A percentile compares a stretch with the other conserved stretches of the same genome.
phyloP scores from a whole-genome alignment of 768 basidiomycete species.

The Gloeophyllum trabeum region DNA sequence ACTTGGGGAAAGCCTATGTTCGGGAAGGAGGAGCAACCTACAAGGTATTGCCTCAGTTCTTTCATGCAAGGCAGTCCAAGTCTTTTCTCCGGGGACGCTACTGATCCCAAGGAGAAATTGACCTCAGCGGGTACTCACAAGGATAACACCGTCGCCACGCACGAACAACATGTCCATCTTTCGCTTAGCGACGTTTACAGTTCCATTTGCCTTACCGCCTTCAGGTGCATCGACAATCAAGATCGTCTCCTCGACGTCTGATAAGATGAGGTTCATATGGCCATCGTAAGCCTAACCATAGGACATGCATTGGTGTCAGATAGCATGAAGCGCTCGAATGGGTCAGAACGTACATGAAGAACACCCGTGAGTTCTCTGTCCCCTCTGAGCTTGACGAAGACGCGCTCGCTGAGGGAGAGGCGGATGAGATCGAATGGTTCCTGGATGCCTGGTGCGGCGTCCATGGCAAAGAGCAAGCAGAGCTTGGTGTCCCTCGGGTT shows the following conservation, averaged over 20 bases:
- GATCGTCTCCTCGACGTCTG: conserved; percentile 95
- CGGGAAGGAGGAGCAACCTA: no score
- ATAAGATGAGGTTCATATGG: conserved; percentile 99
- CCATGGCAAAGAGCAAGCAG: no score
- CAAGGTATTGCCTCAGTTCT: no score
- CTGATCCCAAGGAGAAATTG: no score
- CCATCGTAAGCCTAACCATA: conserved; percentile 99
- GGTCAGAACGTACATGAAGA: conserved; percentile 60
- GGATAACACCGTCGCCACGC: conserved; percentile 91
- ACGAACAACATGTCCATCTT: conserved; percentile 98
- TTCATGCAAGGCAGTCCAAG: no score
- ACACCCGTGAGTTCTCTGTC: conserved; percentile 88
- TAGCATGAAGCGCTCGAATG: neutral
- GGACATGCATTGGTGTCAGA: no score
- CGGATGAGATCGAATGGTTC: conserved; percentile 97
- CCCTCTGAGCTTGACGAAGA: conserved; percentile 94
- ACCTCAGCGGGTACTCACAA: conserved; percentile 65
- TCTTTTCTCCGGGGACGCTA: no score
- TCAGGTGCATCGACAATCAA: conserved; percentile 95
- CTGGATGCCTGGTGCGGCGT: conserved; percentile 68
- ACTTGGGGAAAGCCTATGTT: no score
- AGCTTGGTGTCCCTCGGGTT: no score
- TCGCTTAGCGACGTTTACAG: conserved; percentile 78
- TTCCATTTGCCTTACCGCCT: conserved; percentile 41
- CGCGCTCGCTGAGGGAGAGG: conserved; percentile 92